Evolutionary conservation across 805 yeast species (phyloP).

Genomic region (Monosporozyma aerobia): DNA sequence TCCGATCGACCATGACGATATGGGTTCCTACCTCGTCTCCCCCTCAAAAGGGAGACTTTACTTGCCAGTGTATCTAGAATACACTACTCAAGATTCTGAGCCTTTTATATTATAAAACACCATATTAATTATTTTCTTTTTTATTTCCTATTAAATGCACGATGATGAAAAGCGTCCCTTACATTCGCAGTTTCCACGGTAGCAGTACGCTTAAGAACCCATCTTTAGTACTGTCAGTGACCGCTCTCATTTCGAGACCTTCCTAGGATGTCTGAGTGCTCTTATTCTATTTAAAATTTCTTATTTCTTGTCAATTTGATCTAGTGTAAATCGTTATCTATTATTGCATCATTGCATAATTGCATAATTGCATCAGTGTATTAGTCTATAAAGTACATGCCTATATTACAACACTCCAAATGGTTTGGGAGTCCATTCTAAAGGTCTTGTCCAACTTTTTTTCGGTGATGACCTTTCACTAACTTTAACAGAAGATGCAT

Average conservation of each 20-base stretch:
- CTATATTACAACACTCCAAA: conserved; percentile 35
- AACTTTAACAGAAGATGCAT: not conserved
- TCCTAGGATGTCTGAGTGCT: conserved; percentile 87
- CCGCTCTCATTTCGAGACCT: conserved; percentile 62
- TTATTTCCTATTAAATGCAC: conserved; percentile 20
- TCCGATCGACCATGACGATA: conserved; percentile 92
- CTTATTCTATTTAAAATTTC: not conserved
- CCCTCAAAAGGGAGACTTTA: conserved; percentile 42
- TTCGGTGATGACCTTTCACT: no score
- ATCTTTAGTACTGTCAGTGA: conserved; percentile 66
- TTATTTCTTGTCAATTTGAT: no score
- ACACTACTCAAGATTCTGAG: conserved; percentile 28
- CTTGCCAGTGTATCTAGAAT: conserved; percentile 66
- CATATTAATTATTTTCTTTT: not conserved
- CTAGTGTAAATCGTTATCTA: no score
- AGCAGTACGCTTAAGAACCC: conserved; percentile 76
- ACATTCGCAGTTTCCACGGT: conserved; percentile 98
- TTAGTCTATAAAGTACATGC: not conserved
- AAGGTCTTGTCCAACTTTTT: conserved; percentile 4
- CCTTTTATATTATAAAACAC: conserved; percentile 9
- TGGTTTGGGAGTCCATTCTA: conserved; percentile 44
- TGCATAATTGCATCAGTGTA: no score
- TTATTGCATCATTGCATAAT: no score
- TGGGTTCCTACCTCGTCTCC: conserved; percentile 41
- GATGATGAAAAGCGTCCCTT: conserved; percentile 63